Base-by-base conservation (phyloP, 1,284 basidiomycete genomes). In the Ustilago trichophora region DNA sequence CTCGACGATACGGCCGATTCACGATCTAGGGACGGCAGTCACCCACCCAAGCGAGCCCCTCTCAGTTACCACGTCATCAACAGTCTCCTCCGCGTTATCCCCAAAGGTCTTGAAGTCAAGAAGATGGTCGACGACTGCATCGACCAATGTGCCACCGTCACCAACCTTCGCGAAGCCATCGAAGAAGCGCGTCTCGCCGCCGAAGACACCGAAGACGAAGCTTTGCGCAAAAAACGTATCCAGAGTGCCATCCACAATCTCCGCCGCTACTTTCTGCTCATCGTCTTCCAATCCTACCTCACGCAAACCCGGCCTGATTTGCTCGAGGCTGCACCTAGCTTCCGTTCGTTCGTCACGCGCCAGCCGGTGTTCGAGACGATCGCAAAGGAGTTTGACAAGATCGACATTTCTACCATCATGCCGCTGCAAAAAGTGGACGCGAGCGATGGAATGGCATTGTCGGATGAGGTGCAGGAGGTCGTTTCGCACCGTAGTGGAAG, bases 261-360 rank as follows among this genome's bases (percentile, higher is more conserved):
- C 25, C 62, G 71, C 8, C 56, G 80, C 15, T 97, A 97, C 83
- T 96, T 93, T 68, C 88, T 91, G 80, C 86, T 98, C 18, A 89
- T 98, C 62, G 87, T 96, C 26, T 98, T 98, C 85, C 92, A 95
- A 80, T 90, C 93, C 1, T 98, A 96, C 80, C 85, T 98, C 24
- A 90, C 91, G 72, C 91, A 92, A 15, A 90, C 87, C 0, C 86
- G 88, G 64, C 91, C 92, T 0, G 91, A 93, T 33, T 32, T 48
- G 43, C 52, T 65, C 32, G 55, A 74, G 11, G 53, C 59, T 0
- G 54, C 76, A 31, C 65, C 76, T 12, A 72, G 72, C 37, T 81
- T 78, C 56, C 71, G 78, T 35, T 58, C 65, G 3, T 81, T 77
- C 33, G 74, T 81, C 26, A 58, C 50, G 3, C 65, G 72, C 13